Percentiles rank a stretch among this genome's conserved stretches.
Evolutionary conservation across 257 asterid species (phyloP).

Genomic region (Prunella vulgaris): DNA sequence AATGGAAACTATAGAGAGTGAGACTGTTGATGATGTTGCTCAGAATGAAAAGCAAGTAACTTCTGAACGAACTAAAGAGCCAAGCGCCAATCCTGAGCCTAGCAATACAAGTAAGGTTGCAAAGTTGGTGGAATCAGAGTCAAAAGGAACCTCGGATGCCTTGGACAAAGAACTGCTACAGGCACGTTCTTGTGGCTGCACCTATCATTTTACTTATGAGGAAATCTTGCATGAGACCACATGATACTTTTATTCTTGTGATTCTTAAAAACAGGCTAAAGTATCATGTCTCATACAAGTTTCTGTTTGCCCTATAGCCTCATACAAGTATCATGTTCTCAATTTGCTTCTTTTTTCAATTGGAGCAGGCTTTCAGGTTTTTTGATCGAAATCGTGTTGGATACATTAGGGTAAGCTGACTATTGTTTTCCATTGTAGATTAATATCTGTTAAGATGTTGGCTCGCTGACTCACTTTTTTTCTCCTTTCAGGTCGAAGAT

Average conservation of each 20-base stretch:
- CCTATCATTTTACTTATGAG: too few species aligned
- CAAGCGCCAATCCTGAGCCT: constrained; percentile 19
- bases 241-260: too few species aligned
- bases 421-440: neutral
- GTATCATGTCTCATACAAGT: too few species aligned
- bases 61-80: constrained; percentile 29
- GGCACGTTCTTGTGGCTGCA: constrained; percentile 35
- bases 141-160: constrained; percentile 25
- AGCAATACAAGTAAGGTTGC: constrained; percentile 36
- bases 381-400: constrained; percentile 92
- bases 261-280: too few species aligned
- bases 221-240: too few species aligned
- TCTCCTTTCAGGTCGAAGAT: constrained; percentile 74
- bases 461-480: constrained; percentile 11
- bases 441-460: neutral
- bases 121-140: constrained; percentile 42
- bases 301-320: neutral
- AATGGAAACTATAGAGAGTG: constrained; percentile 32
- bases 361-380: constrained; percentile 84
- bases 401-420: constrained; percentile 61
- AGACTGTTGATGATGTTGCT: constrained; percentile 24
- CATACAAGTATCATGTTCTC: neutral
- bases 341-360: constrained; percentile 3
- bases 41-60: constrained; percentile 34
- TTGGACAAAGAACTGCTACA: constrained; percentile 69